These are phyloP conservation scores for Castanospermum australe DNA, from an alignment of 306 rosid species.

Conservation along the genomic window DNA sequence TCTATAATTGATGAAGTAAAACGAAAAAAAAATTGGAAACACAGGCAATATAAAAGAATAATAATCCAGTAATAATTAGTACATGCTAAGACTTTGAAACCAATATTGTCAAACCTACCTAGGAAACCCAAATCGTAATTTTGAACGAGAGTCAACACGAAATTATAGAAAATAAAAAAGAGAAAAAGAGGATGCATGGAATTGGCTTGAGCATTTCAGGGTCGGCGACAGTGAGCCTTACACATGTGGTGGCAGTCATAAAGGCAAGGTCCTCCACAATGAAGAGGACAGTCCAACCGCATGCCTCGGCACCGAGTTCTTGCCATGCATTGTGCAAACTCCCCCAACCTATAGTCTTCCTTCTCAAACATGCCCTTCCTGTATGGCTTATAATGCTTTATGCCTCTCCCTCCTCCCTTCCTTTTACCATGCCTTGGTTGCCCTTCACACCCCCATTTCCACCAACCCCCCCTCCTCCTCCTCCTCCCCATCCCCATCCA, in stretches of 20 bases:
- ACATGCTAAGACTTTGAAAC: not conserved
- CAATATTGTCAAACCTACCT: not conserved
- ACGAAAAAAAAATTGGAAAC: not conserved
- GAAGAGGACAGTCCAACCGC: conserved; percentile 88
- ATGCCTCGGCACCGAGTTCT: conserved; percentile 66
- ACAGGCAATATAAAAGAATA: not conserved
- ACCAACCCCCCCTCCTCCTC: conserved; percentile 79
- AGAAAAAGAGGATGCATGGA: not conserved
- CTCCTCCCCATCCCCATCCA: conserved; percentile 51
- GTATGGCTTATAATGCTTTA: not conserved
- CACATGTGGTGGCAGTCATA: conserved; percentile 86
- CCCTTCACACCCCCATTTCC: conserved; percentile 77
- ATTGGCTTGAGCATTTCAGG: not conserved
- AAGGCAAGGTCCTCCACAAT: conserved; percentile 85
- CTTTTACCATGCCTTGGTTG: conserved; percentile 34
- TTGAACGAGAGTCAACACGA: not conserved
- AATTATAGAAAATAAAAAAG: not conserved
- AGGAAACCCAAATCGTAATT: not conserved
- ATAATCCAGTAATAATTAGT: not conserved
- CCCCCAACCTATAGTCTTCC: conserved; percentile 60
- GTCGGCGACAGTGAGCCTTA: conserved; percentile 71
- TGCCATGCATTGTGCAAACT: conserved; percentile 76
- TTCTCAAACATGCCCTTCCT: conserved; percentile 31
- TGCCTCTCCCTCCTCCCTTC: conserved; percentile 28
- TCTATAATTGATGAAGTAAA: not conserved